Evolutionary conservation across 2,329 filamentous ascomycete genomes (phyloP), one percentile per base, ranked within the genome.

Genomic region (Arthrobotrys pseudoclavata): DNA sequence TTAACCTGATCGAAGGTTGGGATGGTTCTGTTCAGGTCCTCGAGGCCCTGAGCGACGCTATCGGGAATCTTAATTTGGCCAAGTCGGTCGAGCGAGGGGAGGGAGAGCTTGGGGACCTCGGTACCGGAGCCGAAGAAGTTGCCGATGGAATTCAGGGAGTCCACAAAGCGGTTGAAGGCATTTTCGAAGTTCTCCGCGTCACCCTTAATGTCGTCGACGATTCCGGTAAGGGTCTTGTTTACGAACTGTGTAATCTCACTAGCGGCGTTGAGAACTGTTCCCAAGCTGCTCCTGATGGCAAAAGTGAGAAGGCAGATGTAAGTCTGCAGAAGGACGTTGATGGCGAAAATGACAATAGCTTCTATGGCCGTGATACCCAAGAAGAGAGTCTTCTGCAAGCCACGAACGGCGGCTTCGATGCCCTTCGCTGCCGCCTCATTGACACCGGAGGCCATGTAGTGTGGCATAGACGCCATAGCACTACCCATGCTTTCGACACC

Each of bases 391-490:
- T 89, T 86, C 84, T 96, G 92, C 83, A 98, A 88, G 60, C 89
- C 95, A 79, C 90, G 88, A 80, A 98, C 90, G 7, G 93, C 90
- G 81, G 91, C 90, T 81, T 94, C 92, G 80, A 98, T 91, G 69
- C 92, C 91, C 57, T 87, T 87, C 34, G 93, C 92, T 6, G 93
- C 91, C 80, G 98, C 85, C 75, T 93, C 89, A 84, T 99, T 99
- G 83, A 97, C 91, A 68, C 96, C 96, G 63, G 88, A 86, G 1
- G 94, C 92, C 83, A 98, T 90, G 85, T 97, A 98, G 84, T 97
- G 92, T 71, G 96, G 96, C 94, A 98, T 97, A 42, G 96, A 98
- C 45, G 95, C 96, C 93, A 99, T 95, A 77, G 93, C 89, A 83
- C 94, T 97, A 79, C 95, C 96, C 81, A 97, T 89, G 80, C 93